A percentile compares a stretch with the other conserved stretches of the same genome.
Evolutionary conservation across 1,139 yeast species (phyloP).

Genomic region (Pichia sp.): DNA sequence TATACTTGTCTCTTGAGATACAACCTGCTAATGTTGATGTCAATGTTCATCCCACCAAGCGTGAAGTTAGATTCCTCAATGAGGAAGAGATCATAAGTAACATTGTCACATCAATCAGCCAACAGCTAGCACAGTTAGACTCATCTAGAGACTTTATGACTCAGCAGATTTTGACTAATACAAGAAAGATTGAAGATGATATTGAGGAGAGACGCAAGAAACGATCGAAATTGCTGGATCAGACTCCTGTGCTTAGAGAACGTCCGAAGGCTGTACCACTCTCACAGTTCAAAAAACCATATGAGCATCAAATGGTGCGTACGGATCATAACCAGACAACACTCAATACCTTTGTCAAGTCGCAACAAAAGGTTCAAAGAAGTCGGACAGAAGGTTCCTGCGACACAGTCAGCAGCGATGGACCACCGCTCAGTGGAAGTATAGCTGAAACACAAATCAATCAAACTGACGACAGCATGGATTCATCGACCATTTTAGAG

Average conservation of each 20-base stretch:
- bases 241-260: constrained; percentile 1
- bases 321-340: constrained; percentile 67
- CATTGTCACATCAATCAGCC: constrained; percentile 46
- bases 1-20: constrained; percentile 62
- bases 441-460: not conserved
- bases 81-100: constrained; percentile 80
- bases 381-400: no score
- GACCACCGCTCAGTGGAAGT: no score
- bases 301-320: constrained; percentile 63
- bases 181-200: constrained; percentile 10
- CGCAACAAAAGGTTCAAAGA: not conserved
- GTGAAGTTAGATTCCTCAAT: constrained; percentile 79
- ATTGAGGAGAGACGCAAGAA: constrained; percentile 9
- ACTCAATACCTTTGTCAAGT: constrained; percentile 14
- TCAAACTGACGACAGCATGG: not conserved
- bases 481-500: constrained; percentile 18
- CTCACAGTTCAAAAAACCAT: constrained; percentile 28
- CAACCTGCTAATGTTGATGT: constrained; percentile 75
- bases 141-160: constrained; percentile 63
- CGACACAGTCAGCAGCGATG: not conserved
- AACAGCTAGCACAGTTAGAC: constrained; percentile 51
- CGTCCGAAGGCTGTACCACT: constrained; percentile 12
- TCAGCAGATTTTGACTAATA: constrained; percentile 42
- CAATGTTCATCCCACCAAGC: constrained; percentile 91
- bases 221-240: constrained; percentile 2